Base-by-base conservation (phyloP, 768 basidiomycete genomes). In the Mycena capillaripes region DNA sequence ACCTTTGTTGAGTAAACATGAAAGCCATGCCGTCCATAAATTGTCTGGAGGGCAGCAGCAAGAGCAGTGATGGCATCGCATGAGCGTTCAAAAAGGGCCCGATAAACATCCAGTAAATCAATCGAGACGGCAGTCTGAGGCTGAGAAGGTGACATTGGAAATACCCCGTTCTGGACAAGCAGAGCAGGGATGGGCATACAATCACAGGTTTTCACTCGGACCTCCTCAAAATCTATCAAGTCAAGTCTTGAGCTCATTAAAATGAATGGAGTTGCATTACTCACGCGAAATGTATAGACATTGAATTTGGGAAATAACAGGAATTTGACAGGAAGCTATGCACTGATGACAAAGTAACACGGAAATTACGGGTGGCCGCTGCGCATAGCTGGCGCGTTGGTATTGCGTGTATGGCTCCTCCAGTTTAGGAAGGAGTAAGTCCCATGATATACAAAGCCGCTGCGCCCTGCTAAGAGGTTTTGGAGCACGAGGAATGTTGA, bases 81-180 rank as follows among this genome's bases (percentile, higher is more conserved):
- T 0, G 84, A 83, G 0, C 76, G 70, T 63, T 85, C 79, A 53
- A 85, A 85, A 2, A 84, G 69, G 2, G 79, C 76, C 4, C 59
- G 58, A 55, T 78, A 78, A 27, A 77, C 61, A 0, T 75, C 70
- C 0, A 78, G 60, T 2, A 78, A 46, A 34, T 75, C 61, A 16
- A 71, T 72, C 1, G 74, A 75, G 0, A 78, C 50, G 1, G 65
- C 74, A n/a, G 68, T 65, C 1, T 61, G 59, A 12, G 76, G 76
- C 21, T 68, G n/a, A 30, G 57, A 42, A 23, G 77, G 77, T 0
- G 76, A 69, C 4, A 72, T 57, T 1, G 77, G 77, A 38, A 78
- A 78, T 23, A 76, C 57, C 8, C 75, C 75, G 32, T 72, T 14
- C 14, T 25, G 9, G 4, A 76, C 66, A 23, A 76, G 73, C 2